Evolutionary conservation across 768 basidiomycete species (phyloP), one percentile per base, ranked within the genome.

Genomic region (Fomitopsis serialis): DNA sequence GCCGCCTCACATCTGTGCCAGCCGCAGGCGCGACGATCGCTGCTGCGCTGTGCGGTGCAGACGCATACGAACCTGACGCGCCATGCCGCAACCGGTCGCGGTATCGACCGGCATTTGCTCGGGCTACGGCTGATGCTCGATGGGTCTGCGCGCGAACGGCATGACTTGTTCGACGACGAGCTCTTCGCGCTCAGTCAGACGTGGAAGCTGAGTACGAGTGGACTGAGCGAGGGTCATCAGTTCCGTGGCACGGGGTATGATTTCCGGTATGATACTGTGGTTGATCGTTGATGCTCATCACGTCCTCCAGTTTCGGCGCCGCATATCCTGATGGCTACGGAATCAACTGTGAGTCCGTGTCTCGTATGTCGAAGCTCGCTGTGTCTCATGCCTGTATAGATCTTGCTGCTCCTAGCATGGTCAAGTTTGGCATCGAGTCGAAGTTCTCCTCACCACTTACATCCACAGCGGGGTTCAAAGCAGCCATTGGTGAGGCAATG

Each of bases 391-490:
- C 22, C 19, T 15, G 10, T 27, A 22, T 60, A 96, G 95, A 97
- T 68, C 79, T 96, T 54, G 80, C 89, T 53, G 91, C 85, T 13
- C 81, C 85, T 13, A 71, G 84, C 42, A 74, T 84, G 53, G 75
- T 98, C 64, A 95, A 93, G 68, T 94, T 97, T 70, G 94, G 96
- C 2, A 84, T 97, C 64, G 96, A 98, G 66, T 91, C 88, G 43
- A 98, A 98, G 67, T 71, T 76, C 55, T 87, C 87, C 5, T 82
- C 76, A 55, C 63, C 77, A 3, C 62, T 70, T 17, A 95, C 93
- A 17, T 89, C 89, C 17, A 96, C 92, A 13, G 66, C 73, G 8
- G 52, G 54, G 23, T 89, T 96, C 66, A 85, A 87, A 61, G 63
- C 73, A 44, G 78, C 80, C 22, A 70, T 97, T 45, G 65, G 71